Evolutionary conservation across 768 basidiomycete genomes (phyloP).

Genomic region (Lenzites betulinus): DNA sequence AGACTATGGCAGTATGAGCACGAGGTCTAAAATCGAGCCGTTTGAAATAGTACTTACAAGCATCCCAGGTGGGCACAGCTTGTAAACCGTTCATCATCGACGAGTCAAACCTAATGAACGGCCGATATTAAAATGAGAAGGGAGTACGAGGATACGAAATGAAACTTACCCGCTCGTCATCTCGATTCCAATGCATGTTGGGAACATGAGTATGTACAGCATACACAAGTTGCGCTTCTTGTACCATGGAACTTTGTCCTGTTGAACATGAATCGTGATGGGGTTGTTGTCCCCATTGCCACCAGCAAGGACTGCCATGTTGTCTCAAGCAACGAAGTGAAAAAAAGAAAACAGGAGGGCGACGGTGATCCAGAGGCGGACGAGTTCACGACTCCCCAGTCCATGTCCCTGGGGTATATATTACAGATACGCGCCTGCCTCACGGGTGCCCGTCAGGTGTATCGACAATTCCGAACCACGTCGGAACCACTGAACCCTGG

Average conservation of each 20-base stretch:
- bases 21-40: too few species aligned
- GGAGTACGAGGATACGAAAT: not conserved
- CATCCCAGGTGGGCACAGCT: constrained; percentile 57
- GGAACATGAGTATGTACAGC: constrained; percentile 58
- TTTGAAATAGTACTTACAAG: constrained; percentile 39
- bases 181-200: constrained; percentile 62
- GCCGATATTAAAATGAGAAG: not conserved
- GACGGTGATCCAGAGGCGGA: not conserved
- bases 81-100: constrained; percentile 67
- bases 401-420: not conserved
- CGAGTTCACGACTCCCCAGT: not conserved
- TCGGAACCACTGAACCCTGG: not conserved
- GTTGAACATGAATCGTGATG: constrained; percentile 10
- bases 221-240: constrained; percentile 57
- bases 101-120: constrained; percentile 48
- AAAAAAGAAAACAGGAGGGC: not conserved
- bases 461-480: not conserved
- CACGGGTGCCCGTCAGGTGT: not conserved
- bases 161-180: constrained; percentile 57
- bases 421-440: not conserved
- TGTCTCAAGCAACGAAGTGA: not conserved
- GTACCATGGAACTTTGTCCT: constrained; percentile 63
- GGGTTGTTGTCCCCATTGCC: not conserved
- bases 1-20: constrained; percentile 41
- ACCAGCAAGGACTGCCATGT: constrained; percentile 11